These are phyloP conservation scores for Stereum hirsutum DNA, from an alignment of 1,284 basidiomycete species.

Conservation along the genomic window DNA sequence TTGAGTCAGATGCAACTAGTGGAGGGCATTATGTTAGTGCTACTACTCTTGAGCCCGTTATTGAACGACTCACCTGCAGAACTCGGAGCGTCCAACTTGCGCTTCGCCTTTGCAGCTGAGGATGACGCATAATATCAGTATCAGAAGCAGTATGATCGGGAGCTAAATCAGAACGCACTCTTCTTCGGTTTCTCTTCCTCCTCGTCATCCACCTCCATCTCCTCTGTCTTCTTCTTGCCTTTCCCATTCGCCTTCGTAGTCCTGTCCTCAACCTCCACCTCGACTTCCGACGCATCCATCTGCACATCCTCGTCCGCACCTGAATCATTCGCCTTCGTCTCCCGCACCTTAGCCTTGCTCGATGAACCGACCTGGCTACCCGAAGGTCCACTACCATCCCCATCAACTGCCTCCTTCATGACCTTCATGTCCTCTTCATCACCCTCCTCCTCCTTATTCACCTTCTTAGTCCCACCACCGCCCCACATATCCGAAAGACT, in stretches of 20 bases:
- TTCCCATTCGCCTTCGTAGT: not conserved
- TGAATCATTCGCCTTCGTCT: not conserved
- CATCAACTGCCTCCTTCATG: constrained; percentile 5
- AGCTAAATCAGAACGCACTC: not conserved
- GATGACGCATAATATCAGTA: not conserved
- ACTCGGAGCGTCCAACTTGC: not conserved
- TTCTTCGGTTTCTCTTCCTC: not conserved
- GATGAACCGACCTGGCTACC: not conserved
- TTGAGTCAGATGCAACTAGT: not conserved
- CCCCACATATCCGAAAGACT: constrained; percentile 68
- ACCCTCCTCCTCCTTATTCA: constrained; percentile 12
- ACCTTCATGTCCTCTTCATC: constrained; percentile 4
- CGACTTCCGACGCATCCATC: constrained; percentile 4
- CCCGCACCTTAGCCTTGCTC: not conserved
- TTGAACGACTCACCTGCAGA: not conserved
- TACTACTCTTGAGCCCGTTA: not conserved
- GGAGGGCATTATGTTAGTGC: not conserved
- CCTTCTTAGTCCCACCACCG: constrained; percentile 37
- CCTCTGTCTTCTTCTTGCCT: not conserved
- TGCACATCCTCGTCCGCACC: constrained; percentile 14
- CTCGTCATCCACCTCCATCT: not conserved
- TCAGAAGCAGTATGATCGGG: not conserved
- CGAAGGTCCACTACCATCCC: too few relatives aligned
- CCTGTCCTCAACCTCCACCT: not conserved
- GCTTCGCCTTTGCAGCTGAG: not conserved